phyloP scores from a whole-genome alignment of 2,329 filamentous ascomycete genomes.

The Penicillium sclerotiorum region DNA sequence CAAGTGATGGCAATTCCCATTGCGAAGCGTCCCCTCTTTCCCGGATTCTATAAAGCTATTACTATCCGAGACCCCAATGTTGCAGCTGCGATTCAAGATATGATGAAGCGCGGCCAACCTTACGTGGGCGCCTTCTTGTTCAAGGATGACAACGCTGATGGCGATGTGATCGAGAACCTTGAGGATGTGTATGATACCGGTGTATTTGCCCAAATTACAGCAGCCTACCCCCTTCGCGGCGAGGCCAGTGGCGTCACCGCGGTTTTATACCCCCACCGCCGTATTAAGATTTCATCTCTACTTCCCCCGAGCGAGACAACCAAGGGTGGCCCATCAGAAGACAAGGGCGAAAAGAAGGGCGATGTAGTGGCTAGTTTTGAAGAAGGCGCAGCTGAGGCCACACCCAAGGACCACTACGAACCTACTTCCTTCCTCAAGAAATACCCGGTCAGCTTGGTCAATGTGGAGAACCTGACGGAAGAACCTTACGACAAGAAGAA shows the following conservation, averaged over 20 bases:
- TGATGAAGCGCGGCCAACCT: slow-evolving; percentile 94
- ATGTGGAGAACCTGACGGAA: slow-evolving; percentile 89
- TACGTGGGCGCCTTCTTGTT: slow-evolving; percentile 97
- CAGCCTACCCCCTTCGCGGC: slow-evolving; percentile 82
- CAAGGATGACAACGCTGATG: slow-evolving; percentile 92
- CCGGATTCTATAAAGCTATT: slow-evolving; percentile 98
- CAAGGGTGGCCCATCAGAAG: slow-evolving; percentile 36
- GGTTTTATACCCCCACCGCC: slow-evolving; percentile 91
- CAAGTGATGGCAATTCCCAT: slow-evolving; percentile 98
- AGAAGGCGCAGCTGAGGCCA: slow-evolving; percentile 69
- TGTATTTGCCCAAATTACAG: slow-evolving; percentile 97
- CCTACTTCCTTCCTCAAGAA: slow-evolving; percentile 89
- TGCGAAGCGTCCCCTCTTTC: slow-evolving; percentile 88
- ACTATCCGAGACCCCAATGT: slow-evolving; percentile 94
- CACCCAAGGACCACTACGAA: slow-evolving; percentile 67
- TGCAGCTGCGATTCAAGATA: slow-evolving; percentile 87
- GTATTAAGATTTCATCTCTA: slow-evolving; percentile 85
- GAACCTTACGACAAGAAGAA: slow-evolving; percentile 89
- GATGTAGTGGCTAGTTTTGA: slow-evolving; percentile 98
- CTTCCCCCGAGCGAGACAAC: slow-evolving; percentile 63
- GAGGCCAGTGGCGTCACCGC: slow-evolving; percentile 85
- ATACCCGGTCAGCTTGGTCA: slow-evolving; percentile 90
- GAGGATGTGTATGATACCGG: slow-evolving; percentile 95
- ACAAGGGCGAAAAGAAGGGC: slow-evolving; percentile 71
- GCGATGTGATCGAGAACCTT: slow-evolving; percentile 86